Base-by-base conservation (phyloP, 768 basidiomycete genomes). In the Cantharellus anzutake region DNA sequence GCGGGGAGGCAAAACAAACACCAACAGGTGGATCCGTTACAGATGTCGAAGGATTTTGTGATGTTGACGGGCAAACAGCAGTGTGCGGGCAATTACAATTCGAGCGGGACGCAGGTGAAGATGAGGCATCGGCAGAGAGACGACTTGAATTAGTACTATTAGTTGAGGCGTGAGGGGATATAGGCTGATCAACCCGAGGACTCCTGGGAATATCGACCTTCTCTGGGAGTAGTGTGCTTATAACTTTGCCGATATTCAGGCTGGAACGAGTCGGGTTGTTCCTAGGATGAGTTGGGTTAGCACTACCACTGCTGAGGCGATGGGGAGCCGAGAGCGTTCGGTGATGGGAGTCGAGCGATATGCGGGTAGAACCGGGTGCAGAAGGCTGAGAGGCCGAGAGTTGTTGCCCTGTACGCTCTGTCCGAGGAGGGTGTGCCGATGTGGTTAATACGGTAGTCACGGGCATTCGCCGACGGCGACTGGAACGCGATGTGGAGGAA, bases 221-320 rank as follows among this genome's bases (percentile, higher is more conserved):
- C 51, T 72, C 71, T 4, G 80, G 79, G 3, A 83, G 69, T 70
- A 84, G 79, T 63, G 82, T 79, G 66, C 75, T 73, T 51, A 84
- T 81, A 61, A 80, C 67, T 57, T 71, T 71, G 34, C 78, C 78
- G 39, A 62, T 38, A 61, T 62, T 62, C 59, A 62, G 11, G 37
- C 53, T 48, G 11, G 44, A 48, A 11, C 44, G 44, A 29, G 44
- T 29, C 11, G 44, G 44, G 29, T 29, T 48, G 29, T 29, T 48
- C 29, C 29, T 48, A 11, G 11, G 44, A 29, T 48, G 44, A 29
- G 20, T 29, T 29, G 20, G 20, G 20, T 29, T 29, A 29, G 44
- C 44, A 48, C 44, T 48, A 11, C 44, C 44, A 29, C 20, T 29
- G 44, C 11, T 11, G 1, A 55, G 38, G 38, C 52, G 11, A 37